Percentiles rank a stretch among this genome's conserved stretches.
phyloP scores from a whole-genome alignment of 2,329 filamentous ascomycete species.

The Thermomyces lanuginosus region DNA sequence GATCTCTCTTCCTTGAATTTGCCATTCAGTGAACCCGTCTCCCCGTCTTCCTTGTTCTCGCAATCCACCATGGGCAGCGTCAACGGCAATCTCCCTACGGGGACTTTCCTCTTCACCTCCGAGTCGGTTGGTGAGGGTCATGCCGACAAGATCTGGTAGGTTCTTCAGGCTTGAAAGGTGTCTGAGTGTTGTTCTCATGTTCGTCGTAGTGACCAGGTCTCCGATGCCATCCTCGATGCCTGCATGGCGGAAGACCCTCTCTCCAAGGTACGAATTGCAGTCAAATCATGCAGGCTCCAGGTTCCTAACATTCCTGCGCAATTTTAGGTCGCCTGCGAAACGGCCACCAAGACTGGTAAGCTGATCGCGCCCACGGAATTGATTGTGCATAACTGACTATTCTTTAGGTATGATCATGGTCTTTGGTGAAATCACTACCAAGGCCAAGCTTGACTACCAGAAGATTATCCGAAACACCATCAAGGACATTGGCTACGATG shows the following conservation, averaged over 20 bases:
- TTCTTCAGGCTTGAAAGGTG: slow-evolving; percentile 9
- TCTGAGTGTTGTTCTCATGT: neutral
- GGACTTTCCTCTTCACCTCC: slow-evolving; percentile 77
- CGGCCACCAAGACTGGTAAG: slow-evolving; percentile 92
- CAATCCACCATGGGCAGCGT: slow-evolving; percentile 46
- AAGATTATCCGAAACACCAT: slow-evolving; percentile 86
- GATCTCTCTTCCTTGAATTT: too few species aligned
- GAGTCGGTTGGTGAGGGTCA: slow-evolving; percentile 83
- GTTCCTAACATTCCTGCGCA: slow-evolving; percentile 1
- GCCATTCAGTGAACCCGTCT: slow-evolving; percentile 7
- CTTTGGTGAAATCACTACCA: slow-evolving; percentile 97
- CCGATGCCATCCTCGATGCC: slow-evolving; percentile 95
- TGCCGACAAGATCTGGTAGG: slow-evolving; percentile 82
- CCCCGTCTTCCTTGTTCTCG: slow-evolving; percentile 8
- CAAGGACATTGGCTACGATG: slow-evolving; percentile 98
- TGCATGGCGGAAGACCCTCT: slow-evolving; percentile 87
- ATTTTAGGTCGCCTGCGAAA: slow-evolving; percentile 72
- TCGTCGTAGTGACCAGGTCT: slow-evolving; percentile 64
- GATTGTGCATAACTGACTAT: slow-evolving; percentile 4
- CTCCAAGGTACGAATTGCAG: slow-evolving; percentile 58
- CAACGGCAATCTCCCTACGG: slow-evolving; percentile 31
- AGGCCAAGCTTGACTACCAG: slow-evolving; percentile 92
- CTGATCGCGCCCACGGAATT: slow-evolving; percentile 8
- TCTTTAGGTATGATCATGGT: slow-evolving; percentile 72
- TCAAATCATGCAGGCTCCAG: too few species aligned